Conservation (phyloP, 2,329 filamentous ascomycete species). For the Didymella segeticola region DNA sequence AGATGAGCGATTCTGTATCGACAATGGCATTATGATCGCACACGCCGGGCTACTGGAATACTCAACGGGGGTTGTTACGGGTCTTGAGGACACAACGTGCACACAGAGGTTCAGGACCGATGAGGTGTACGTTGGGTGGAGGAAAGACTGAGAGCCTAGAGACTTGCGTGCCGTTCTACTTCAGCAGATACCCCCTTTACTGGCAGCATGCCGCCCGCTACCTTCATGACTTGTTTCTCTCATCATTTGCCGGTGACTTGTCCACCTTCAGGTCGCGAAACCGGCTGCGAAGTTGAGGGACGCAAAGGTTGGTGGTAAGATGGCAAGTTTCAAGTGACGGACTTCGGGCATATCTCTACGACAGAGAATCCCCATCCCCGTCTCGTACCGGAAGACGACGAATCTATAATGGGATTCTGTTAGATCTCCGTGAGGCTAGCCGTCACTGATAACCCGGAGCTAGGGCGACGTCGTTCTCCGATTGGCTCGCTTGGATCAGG, state of each 20-base stretch:
- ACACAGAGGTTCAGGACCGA: constrained; percentile 60
- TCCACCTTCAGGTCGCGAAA: neutral
- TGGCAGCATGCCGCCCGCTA: neutral
- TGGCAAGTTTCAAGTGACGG: constrained; percentile 9
- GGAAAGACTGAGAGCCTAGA: constrained; percentile 49
- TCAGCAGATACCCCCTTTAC: constrained; percentile 20
- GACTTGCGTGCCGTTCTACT: constrained; percentile 2
- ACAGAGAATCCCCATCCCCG: neutral
- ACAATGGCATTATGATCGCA: constrained; percentile 99
- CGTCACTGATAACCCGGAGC: constrained; percentile 14
- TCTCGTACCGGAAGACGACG: constrained; percentile 3
- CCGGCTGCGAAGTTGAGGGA: neutral
- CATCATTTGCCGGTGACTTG: neutral
- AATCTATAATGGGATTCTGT: neutral
- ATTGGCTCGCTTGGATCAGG: neutral
- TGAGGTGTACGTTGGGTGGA: constrained; percentile 59
- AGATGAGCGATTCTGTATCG: constrained; percentile 97
- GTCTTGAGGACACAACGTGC: constrained; percentile 78
- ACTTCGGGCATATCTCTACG: constrained; percentile 7
- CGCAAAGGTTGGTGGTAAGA: neutral
- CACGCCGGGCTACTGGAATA: constrained; percentile 90
- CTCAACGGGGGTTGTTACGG: constrained; percentile 78
- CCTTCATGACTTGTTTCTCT: neutral
- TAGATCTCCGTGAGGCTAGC: constrained; percentile 12
- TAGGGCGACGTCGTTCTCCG: neutral